Evolutionary conservation across 2,329 filamentous ascomycete species (phyloP).

Genomic region (Aspergillus sp.): DNA sequence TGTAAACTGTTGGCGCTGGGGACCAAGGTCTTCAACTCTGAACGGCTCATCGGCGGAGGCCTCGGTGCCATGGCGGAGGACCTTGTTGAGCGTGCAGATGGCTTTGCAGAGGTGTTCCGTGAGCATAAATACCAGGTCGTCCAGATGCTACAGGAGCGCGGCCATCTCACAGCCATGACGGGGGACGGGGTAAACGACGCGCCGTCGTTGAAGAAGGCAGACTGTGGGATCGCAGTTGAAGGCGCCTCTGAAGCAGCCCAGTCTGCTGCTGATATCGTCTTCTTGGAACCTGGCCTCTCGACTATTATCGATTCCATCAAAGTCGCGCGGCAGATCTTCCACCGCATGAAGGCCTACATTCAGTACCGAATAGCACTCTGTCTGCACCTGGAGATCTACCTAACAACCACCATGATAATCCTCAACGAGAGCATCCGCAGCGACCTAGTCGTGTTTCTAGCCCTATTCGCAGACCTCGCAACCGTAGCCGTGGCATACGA

Average conservation of each 20-base stretch:
- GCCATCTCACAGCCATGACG: slow-evolving; percentile 72
- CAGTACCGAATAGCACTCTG: slow-evolving; percentile 76
- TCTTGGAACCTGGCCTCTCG: slow-evolving; percentile 70
- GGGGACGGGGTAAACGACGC: slow-evolving; percentile 75
- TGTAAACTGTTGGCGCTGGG: slow-evolving; percentile 78
- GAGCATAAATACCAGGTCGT: slow-evolving; percentile 77
- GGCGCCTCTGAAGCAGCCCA: slow-evolving; percentile 71
- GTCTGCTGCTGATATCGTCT: slow-evolving; percentile 72
- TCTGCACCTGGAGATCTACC: slow-evolving; percentile 72
- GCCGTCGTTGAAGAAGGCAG: slow-evolving; percentile 71
- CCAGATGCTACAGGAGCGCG: slow-evolving; percentile 72
- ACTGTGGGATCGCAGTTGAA: slow-evolving; percentile 73
- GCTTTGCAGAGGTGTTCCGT: slow-evolving; percentile 72
- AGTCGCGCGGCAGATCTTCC: slow-evolving; percentile 72
- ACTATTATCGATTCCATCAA: slow-evolving; percentile 74
- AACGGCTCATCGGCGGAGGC: slow-evolving; percentile 73
- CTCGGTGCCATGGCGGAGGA: slow-evolving; percentile 73
- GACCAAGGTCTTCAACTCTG: slow-evolving; percentile 79
- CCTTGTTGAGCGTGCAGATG: slow-evolving; percentile 71
- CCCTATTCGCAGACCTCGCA: slow-evolving; percentile 76
- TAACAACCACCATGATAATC: slow-evolving; percentile 76
- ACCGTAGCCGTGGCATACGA: slow-evolving; percentile 82
- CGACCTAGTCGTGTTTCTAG: slow-evolving; percentile 76
- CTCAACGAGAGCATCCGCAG: slow-evolving; percentile 74
- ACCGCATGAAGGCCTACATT: slow-evolving; percentile 78